Conservation (phyloP, 768 basidiomycete species). For the Leccinum variicolor region DNA sequence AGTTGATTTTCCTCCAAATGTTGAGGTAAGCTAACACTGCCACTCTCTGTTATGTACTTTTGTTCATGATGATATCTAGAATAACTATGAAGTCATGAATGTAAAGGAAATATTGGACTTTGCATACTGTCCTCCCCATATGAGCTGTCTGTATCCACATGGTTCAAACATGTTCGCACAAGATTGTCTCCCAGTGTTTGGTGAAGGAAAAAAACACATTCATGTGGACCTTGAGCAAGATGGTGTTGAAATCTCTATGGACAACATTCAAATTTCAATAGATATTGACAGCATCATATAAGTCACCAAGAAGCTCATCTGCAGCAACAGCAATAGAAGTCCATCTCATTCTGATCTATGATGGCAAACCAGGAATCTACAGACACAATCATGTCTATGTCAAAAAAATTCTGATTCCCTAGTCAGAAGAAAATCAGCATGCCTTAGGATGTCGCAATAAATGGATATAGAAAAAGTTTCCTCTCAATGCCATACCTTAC, state of each 20-base stretch:
- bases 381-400: conserved; percentile 20
- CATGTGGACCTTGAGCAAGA: conserved; percentile 1
- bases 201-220: background rate
- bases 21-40: no score
- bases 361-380: background rate
- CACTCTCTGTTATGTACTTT: no score
- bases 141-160: background rate
- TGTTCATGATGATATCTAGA: no score
- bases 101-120: background rate
- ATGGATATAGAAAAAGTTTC: conserved; percentile 7
- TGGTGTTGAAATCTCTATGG: background rate
- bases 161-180: background rate
- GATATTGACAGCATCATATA: conserved; percentile 8
- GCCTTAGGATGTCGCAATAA: background rate
- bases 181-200: background rate
- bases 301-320: background rate
- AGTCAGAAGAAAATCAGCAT: background rate
- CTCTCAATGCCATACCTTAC: conserved; percentile 9
- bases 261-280: background rate
- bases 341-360: no score
- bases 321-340: no score
- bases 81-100: background rate
- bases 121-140: no score
- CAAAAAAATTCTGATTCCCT: conserved; percentile 4
- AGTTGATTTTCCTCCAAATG: no score